Conservation (phyloP, 2,329 filamentous ascomycete genomes). For the Colletotrichum gloeosporioides region DNA sequence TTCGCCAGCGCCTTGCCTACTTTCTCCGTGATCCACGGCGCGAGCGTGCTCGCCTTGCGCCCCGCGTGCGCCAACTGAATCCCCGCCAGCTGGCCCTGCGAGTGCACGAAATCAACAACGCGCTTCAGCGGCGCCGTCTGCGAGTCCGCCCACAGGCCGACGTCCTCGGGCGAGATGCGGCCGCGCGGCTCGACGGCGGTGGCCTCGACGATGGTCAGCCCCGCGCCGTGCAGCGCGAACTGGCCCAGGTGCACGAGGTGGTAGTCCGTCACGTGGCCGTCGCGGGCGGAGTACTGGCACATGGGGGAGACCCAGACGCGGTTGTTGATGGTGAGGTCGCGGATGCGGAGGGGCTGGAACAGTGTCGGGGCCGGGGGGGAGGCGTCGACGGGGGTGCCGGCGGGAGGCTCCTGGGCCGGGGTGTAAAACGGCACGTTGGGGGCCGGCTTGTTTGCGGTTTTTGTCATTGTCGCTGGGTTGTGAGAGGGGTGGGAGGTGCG, state of each 20-base stretch:
- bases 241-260: slow-evolving; percentile 84
- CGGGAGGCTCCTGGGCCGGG: slow-evolving; percentile 56
- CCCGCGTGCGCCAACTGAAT: slow-evolving; percentile 87
- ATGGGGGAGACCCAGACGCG: slow-evolving; percentile 65
- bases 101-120: slow-evolving; percentile 80
- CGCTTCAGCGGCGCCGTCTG: slow-evolving; percentile 76
- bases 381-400: slow-evolving; percentile 49
- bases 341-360: slow-evolving; percentile 61
- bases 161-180: slow-evolving; percentile 81
- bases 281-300: slow-evolving; percentile 63
- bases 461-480: slow-evolving; percentile 23
- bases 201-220: slow-evolving; percentile 78
- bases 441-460: slow-evolving; percentile 42
- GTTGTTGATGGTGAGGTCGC: slow-evolving; percentile 58
- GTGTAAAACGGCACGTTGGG: slow-evolving; percentile 57
- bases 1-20: slow-evolving; percentile 53
- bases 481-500: not conserved
- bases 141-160: slow-evolving; percentile 82
- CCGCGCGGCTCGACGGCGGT: slow-evolving; percentile 78
- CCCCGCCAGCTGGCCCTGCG: slow-evolving; percentile 76
- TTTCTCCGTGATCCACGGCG: slow-evolving; percentile 69
- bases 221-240: slow-evolving; percentile 77
- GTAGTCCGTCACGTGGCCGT: slow-evolving; percentile 78
- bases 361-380: slow-evolving; percentile 53
- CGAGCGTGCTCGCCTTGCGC: slow-evolving; percentile 65